A percentile compares a stretch with the other conserved stretches of the same genome.
These are phyloP conservation scores for Hawksworthiomyces lignivorus DNA, from an alignment of 2,329 filamentous ascomycete genomes.

Conservation along the genomic window DNA sequence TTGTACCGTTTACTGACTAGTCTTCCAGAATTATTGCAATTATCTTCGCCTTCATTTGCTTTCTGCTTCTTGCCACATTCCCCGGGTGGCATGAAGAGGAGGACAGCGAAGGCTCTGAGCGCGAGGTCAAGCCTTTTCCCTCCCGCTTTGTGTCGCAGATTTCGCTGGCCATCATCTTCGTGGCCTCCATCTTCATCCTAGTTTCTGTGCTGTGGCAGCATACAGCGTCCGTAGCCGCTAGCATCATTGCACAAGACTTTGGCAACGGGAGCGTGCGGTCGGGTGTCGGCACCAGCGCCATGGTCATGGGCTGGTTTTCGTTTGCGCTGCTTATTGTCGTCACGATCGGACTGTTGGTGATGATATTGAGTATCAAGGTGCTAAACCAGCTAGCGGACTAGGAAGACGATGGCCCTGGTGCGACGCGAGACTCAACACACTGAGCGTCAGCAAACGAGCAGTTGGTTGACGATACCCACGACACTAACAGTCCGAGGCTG, in stretches of 20 bases:
- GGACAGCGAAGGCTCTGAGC: slow-evolving; percentile 71
- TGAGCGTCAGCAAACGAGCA: no score
- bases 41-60: slow-evolving; percentile 92
- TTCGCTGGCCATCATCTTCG: slow-evolving; percentile 85
- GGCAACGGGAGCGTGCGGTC: slow-evolving; percentile 82
- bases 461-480: background rate
- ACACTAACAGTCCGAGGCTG: background rate
- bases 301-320: slow-evolving; percentile 97
- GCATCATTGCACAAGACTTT: slow-evolving; percentile 86
- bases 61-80: slow-evolving; percentile 91
- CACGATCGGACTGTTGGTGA: slow-evolving; percentile 87
- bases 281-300: slow-evolving; percentile 86
- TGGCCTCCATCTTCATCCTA: slow-evolving; percentile 62
- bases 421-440: no score
- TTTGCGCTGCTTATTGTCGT: slow-evolving; percentile 91
- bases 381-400: slow-evolving; percentile 52
- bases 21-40: slow-evolving; percentile 79
- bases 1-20: slow-evolving; percentile 4
- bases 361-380: slow-evolving; percentile 89
- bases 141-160: slow-evolving; percentile 87
- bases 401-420: background rate
- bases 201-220: slow-evolving; percentile 83
- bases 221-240: slow-evolving; percentile 90
- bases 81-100: slow-evolving; percentile 94
- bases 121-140: slow-evolving; percentile 90